Evolutionary conservation across 2,329 filamentous ascomycete genomes (phyloP), one percentile per base, ranked within the genome.

Genomic region (Cytospora piceicola): DNA sequence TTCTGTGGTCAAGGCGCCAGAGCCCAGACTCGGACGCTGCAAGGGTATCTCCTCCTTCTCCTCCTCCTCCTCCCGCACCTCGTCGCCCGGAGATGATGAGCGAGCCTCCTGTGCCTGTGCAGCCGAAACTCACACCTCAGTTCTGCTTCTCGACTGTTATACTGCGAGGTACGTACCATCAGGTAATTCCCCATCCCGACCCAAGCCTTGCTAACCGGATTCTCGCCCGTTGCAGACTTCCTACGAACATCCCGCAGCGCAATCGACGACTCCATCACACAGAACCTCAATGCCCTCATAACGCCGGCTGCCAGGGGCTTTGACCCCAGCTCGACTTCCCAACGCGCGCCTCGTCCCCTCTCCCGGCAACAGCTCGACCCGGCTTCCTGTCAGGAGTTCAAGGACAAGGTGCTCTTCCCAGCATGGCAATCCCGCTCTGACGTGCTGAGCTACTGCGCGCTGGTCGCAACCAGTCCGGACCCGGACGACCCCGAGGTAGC

Each of bases 261-360:
- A 57, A 90, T 97, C 73, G 95, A 99, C 78, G 95, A 99, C 78
- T 93, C 91, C 54, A 98, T 99, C 74, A 88, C 88, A 0, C 94
- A 97, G 74, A 94, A 96, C 73, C 87, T 99, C 68, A 98, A 98
- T 80, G 92, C 93, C 1, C 85, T 98, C 46, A 80, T 92, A 54
- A 94, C 90, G 0, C 94, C 94, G 0, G 84, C 91, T 15, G 81
- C 82, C 54, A 78, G 79, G 49, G 87, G 88, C 20, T 98, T 97
- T 78, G 90, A 97, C 74, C 91, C 94, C 1, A 80, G 84, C 0
- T 94, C 92, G 0, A 96, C 93, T 0, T 85, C 88, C 0, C 80
- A 84, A 17, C 86, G 90, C 60, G 81, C 82, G 29, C 80, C 85
- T 2, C 79, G 82, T 51, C 78, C 85, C 0, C 72, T 80, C 7